Percentiles rank a stretch among this genome's conserved stretches.
These are phyloP conservation scores for Paramyrothecium sp. DNA, from an alignment of 2,329 filamentous ascomycete species.

Conservation along the genomic window DNA sequence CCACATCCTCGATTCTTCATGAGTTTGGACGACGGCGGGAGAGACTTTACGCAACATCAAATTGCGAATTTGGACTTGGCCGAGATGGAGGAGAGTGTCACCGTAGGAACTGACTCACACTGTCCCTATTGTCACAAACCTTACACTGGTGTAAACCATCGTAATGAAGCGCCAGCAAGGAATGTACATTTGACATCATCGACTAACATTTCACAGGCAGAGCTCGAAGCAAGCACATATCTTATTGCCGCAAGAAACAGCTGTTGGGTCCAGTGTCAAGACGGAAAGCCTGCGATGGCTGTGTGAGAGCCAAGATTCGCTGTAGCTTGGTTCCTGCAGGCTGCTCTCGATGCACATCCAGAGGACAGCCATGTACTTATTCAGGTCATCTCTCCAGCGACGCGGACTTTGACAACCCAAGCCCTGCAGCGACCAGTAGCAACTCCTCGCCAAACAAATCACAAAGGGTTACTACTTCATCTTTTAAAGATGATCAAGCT, in stretches of 20 bases:
- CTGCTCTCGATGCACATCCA: constrained; percentile 1
- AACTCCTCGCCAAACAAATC: no score
- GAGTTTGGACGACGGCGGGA: no score
- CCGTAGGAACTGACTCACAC: neutral
- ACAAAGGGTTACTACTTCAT: no score
- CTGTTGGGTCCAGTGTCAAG: neutral
- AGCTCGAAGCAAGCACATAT: constrained; percentile 2
- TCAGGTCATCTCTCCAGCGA: neutral
- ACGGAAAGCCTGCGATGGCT: constrained; percentile 4
- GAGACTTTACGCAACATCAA: neutral
- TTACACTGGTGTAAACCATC: neutral
- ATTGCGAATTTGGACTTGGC: neutral
- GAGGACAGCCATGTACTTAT: neutral
- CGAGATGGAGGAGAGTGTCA: neutral
- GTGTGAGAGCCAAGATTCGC: constrained; percentile 5
- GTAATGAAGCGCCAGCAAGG: neutral
- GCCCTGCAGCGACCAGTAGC: neutral
- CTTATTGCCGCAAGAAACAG: constrained; percentile 4
- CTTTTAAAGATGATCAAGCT: no score
- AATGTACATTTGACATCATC: neutral
- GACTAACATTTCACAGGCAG: neutral
- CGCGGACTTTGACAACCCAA: neutral
- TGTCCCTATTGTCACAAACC: constrained; percentile 1
- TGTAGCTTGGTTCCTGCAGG: neutral
- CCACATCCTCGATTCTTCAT: no score